Base-by-base conservation (phyloP, 805 yeast species). In the Candida jianshihensis region DNA sequence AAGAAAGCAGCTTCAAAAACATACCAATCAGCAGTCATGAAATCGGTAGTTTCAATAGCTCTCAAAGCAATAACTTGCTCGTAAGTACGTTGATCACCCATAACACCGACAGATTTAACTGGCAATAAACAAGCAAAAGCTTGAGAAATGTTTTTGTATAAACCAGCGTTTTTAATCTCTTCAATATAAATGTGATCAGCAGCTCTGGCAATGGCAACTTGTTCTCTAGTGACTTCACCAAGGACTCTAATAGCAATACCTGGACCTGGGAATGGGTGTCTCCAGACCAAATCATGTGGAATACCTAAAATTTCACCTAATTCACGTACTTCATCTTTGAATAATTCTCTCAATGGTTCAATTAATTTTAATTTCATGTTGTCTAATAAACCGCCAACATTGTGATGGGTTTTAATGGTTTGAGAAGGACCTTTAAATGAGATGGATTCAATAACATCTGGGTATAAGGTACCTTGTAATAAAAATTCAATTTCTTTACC, bases 201-300 rank as follows among this genome's bases (percentile, higher is more conserved):
- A 61, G 87, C 90, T 68, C 97, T 83, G 31, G 97, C 98, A 59
- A 92, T 92, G 58, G 78, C 90, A 39, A 92, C 92, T 70, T 92
- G 98, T 48, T 71, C 78, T 49, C 78, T 83, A 41, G 96, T 85
- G 46, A 92, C 97, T 69, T 90, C 97, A 52, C 99, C 99, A 33
- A 92, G 71, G 38, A 92, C 94, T 68, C 99, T 82, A 63, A 92
- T 92, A 51, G 97, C 99, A 59, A 92, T 84, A 71, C 99, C 99
- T 61, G 99, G 99, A 61, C 99, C 99, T 54, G 99, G 99, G 95
- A 92, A 92, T 39, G 99, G 99, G 62, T 92, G 99, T 74, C 99
- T 86, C 97, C 97, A 90, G 49, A 92, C 97, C 52, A 92, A 75
- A 53, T 92, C 97, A 58, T 86, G 92, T 25, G 97, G 94, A 53